A percentile compares a stretch with the other conserved stretches of the same genome.
Evolutionary conservation across 1,284 basidiomycete species (phyloP).

Genomic region (Hymenochaete sp.): DNA sequence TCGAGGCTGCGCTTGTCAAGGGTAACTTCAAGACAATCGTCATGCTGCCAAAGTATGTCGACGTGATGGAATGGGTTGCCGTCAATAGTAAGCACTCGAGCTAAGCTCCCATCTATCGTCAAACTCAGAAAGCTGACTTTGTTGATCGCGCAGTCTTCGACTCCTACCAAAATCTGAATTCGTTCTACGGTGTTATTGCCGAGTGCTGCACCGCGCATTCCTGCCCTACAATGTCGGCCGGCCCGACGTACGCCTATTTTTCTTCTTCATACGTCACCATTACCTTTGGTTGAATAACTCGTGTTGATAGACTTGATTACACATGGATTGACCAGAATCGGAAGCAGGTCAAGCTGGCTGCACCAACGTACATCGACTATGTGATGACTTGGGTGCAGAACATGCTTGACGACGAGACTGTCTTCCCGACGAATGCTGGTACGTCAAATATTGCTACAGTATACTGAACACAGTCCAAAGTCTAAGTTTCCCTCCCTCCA

Average conservation of each 20-base stretch:
- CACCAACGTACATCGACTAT: conserved; percentile 97
- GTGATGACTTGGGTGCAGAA: conserved; percentile 99
- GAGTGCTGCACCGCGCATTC: conserved; percentile 89
- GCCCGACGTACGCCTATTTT: conserved; percentile 57
- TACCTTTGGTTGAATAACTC: no score
- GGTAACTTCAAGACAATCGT: conserved; percentile 99
- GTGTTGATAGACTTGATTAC: conserved; percentile 71
- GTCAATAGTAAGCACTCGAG: conserved; percentile 70
- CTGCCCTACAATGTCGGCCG: conserved; percentile 93
- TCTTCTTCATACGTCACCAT: conserved; percentile 2
- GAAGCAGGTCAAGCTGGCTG: conserved; percentile 87
- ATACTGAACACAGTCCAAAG: no score
- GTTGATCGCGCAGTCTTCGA: conserved; percentile 63
- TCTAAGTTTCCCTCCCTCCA: conserved; percentile 7
- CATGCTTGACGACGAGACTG: conserved; percentile 83
- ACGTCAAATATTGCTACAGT: conserved; percentile 21
- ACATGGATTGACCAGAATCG: conserved; percentile 97
- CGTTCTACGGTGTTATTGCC: conserved; percentile 92
- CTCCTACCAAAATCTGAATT: conserved; percentile 94
- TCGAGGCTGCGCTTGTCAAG: conserved; percentile 94
- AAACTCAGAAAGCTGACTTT: conserved; percentile 1
- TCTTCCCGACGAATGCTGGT: conserved; percentile 96
- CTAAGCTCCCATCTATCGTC: not conserved
- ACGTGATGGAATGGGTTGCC: conserved; percentile 98
- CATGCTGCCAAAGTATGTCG: conserved; percentile 93